Evolutionary conservation across 1,139 yeast species (phyloP), one percentile per base, ranked within the genome.

Genomic region (Scheffersomyces cryptocercus): DNA sequence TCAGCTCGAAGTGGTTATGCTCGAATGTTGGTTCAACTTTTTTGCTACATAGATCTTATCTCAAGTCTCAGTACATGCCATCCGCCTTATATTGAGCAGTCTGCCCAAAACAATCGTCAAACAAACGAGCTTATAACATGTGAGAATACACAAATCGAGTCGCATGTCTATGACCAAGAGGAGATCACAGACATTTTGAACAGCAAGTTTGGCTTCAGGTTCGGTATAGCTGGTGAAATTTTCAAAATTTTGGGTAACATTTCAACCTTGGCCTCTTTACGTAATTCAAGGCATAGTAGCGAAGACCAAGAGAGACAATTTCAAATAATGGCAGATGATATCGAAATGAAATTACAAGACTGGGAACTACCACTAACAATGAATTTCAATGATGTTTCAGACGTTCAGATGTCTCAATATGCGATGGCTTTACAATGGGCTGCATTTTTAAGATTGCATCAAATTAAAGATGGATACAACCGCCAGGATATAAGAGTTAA

Each of bases 371-470:
- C 54, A 6, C 3, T 9, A 4, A 30, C 33, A 30, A 30, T 30
- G 33, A 30, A 30, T 14, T 34, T 47, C 16, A 48, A 46, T 28
- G 38, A 38, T 5, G 39, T 46, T 16, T 47, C 52, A 2, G 39
- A 44, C 13, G 41, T 39, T 8, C 47, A 43, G 15, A 36, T 43
- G 28, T 50, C 59, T 3, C 51, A 55, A 3, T 56, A 49, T 36
- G 49, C 58, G 5, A 43, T 57, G 36, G 56, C 61, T 1, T 48
- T 57, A 16, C 61, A 57, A 40, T 57, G 61, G 61, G 46, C 60
- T 5, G 58, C 59, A 3, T 57, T 57, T 37, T 45, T 57, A 31
- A 36, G 61, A 14, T 44, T 57, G 3, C 60, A 57, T 38, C 61
- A 57, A 40, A 49, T 57, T 3, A 35, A 55, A 6, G 46, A 48